Conservation (phyloP, 345 rosid species). For the Moricandia arvensis region DNA sequence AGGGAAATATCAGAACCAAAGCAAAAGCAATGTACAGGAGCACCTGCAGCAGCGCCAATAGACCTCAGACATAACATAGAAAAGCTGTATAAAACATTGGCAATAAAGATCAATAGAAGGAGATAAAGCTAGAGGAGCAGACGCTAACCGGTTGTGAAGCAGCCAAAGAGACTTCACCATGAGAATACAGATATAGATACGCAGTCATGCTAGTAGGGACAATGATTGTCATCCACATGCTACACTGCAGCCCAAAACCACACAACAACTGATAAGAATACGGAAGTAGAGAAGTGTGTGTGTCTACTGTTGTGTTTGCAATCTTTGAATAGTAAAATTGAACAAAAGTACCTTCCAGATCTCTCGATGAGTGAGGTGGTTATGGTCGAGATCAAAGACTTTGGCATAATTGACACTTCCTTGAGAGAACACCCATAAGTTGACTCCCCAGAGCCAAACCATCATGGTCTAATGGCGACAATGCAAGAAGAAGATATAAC, state of each 20-base stretch:
- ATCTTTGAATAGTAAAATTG: background rate
- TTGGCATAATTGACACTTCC: slow-evolving; percentile 78
- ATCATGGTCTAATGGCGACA: slow-evolving; percentile 59
- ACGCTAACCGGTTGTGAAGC: slow-evolving; percentile 97
- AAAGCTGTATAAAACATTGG: background rate
- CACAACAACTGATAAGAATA: slow-evolving; percentile 17
- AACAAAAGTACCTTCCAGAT: slow-evolving; percentile 80
- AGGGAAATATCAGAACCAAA: slow-evolving; percentile 81
- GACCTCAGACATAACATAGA: slow-evolving; percentile 1
- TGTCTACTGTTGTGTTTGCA: background rate
- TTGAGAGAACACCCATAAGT: slow-evolving; percentile 85
- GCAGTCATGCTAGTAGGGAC: slow-evolving; percentile 99
- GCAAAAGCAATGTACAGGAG: slow-evolving; percentile 73
- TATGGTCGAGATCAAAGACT: slow-evolving; percentile 87
- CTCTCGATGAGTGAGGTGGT: slow-evolving; percentile 85
- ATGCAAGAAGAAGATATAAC: background rate
- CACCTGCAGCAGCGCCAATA: slow-evolving; percentile 56
- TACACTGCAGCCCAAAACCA: slow-evolving; percentile 62
- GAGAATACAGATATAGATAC: slow-evolving; percentile 90
- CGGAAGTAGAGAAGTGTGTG: background rate
- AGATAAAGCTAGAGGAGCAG: slow-evolving; percentile 13
- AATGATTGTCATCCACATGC: slow-evolving; percentile 90
- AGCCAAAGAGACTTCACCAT: slow-evolving; percentile 94
- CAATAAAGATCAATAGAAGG: background rate
- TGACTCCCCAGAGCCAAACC: slow-evolving; percentile 99